Base-by-base conservation (phyloP, 129 eudicot species). In the Oenanthe sinensis region DNA sequence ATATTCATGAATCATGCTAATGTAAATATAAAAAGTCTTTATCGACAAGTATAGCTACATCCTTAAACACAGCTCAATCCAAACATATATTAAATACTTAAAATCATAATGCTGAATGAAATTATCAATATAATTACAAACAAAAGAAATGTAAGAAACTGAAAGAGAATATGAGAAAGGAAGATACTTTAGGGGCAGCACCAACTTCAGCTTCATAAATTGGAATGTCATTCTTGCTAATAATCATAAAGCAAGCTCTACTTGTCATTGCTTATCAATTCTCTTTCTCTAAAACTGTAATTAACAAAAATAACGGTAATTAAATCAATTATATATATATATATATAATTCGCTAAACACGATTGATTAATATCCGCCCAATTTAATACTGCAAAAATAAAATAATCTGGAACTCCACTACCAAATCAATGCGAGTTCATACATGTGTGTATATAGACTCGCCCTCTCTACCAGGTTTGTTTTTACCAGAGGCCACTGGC, bases 171-270 rank as follows among this genome's bases (percentile, higher is more conserved):
- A 50, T 22, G 44, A 75, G 63, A 44, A 46, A 17, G 78, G 81
- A 77, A 26, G 92, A 28, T 88, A 95, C 99, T 81, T 92, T 96
- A 48, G 96, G 90, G n/a, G 90, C 95, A 79, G 88, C 81, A 71
- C 99, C 99, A 9, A 96, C 95, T 89, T 96, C 97, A n/a, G 99
- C 99, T 81, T 96, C 99, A 42, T 96, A 96, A 26, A 96, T 96
- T 26, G 99, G 99, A 77, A 96, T 96, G 77, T 96, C 99, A 71
- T 88, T 96, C 70, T 84, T 88, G 89, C 99, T 96, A 17, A 96
- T 93, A 47, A 96, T 96, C 97, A 96, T 96, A 76, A 96, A 96
- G 78, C 97, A 96, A n/a, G 99, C 96, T 19, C 97, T 96, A 72
- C 87, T 96, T 13, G 97, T 91, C 99, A 96, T 67, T 96, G 76